These are phyloP conservation scores for Leccinum fuscescens DNA, from an alignment of 1,284 basidiomycete species.

Conservation along the genomic window DNA sequence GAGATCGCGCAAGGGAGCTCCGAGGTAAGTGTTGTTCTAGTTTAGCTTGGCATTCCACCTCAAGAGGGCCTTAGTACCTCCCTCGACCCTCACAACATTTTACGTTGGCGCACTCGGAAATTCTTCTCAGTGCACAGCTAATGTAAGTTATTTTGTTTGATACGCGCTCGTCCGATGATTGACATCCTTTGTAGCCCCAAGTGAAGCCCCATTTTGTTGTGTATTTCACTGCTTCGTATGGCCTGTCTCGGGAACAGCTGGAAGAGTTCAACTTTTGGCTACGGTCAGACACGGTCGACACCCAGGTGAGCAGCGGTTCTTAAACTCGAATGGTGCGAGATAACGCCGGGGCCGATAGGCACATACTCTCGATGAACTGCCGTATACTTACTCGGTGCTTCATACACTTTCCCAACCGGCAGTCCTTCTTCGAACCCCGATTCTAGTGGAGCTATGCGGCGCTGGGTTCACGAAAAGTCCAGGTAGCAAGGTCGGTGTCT, in stretches of 20 bases:
- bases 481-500: too few species aligned
- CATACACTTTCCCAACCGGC: conserved; percentile 48
- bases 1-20: conserved; percentile 71
- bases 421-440: conserved; percentile 54
- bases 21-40: conserved; percentile 48
- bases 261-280: conserved; percentile 71
- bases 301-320: conserved; percentile 16
- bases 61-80: conserved; percentile 51
- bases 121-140: conserved; percentile 35
- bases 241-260: conserved; percentile 60
- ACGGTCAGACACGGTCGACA: conserved; percentile 42
- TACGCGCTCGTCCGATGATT: neutral
- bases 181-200: conserved; percentile 33
- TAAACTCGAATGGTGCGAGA: neutral
- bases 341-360: conserved; percentile 14
- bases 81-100: conserved; percentile 72
- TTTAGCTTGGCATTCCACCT: neutral
- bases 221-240: conserved; percentile 76
- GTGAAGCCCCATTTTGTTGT: conserved; percentile 62
- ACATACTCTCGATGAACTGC: conserved; percentile 31
- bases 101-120: conserved; percentile 65
- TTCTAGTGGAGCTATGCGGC: conserved; percentile 74
- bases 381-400: conserved; percentile 55
- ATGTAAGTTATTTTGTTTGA: conserved; percentile 36
- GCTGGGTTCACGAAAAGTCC: conserved; percentile 26